These are phyloP conservation scores for Letharia columbiana DNA, from an alignment of 495 filamentous ascomycete genomes.

Conservation along the genomic window DNA sequence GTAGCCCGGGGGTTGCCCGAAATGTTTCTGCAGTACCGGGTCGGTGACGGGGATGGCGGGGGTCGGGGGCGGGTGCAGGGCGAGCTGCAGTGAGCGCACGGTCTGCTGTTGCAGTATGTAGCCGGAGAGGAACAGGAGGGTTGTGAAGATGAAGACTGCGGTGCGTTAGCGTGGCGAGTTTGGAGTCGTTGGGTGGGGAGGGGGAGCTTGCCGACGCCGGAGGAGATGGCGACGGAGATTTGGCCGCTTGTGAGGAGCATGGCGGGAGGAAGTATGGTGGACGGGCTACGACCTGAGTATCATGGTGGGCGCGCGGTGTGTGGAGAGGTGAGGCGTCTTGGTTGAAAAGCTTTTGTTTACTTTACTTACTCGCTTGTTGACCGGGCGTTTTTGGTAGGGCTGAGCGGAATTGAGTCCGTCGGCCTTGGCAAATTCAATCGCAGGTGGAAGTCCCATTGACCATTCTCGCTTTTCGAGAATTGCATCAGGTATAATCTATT, in stretches of 20 bases:
- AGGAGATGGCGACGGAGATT: conserved; percentile 27
- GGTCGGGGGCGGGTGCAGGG: conserved; percentile 39
- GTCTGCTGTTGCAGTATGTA: conserved; percentile 65
- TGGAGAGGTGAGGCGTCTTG: background rate
- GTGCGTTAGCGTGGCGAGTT: background rate
- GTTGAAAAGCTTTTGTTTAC: background rate
- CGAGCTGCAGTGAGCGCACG: conserved; percentile 51
- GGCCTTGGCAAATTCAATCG: background rate
- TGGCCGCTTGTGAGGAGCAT: conserved; percentile 28
- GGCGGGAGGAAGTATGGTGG: background rate
- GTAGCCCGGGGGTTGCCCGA: conserved; percentile 26
- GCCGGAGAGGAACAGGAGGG: conserved; percentile 59
- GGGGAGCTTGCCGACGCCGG: conserved; percentile 19
- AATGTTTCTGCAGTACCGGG: conserved; percentile 24
- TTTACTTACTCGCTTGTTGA: background rate
- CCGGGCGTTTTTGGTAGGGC: background rate
- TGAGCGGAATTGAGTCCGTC: background rate
- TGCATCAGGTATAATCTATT: too few relatives aligned
- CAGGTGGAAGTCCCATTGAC: too few relatives aligned
- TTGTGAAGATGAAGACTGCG: conserved; percentile 49
- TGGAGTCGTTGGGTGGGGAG: background rate
- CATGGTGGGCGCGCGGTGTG: background rate
- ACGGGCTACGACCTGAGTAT: background rate
- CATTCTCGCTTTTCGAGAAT: too few relatives aligned
- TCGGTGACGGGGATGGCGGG: conserved; percentile 14